Evolutionary conservation across 352 stramenopile genomes (phyloP).

Genomic region (Pythium rishiriense): DNA sequence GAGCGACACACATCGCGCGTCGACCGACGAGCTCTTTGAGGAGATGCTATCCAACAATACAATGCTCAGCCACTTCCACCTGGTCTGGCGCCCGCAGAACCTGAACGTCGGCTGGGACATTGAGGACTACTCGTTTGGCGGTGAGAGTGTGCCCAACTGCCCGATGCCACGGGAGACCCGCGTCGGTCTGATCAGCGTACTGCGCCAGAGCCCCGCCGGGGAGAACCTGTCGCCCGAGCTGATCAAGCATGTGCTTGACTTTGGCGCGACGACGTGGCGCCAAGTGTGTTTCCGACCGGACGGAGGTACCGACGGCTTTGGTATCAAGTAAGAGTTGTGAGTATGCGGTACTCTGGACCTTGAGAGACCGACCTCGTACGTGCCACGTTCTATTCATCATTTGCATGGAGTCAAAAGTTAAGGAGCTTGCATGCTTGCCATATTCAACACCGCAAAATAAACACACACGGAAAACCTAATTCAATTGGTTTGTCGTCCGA

Average conservation of each 20-base stretch:
- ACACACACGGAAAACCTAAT: too few species aligned
- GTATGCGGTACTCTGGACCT: too few species aligned
- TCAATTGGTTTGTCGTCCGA: too few species aligned
- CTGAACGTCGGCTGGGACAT: slow-evolving; percentile 3
- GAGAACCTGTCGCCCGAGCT: neutral
- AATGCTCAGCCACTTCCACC: neutral
- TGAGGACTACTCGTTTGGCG: neutral
- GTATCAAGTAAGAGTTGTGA: slow-evolving; percentile 3
- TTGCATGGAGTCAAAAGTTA: too few species aligned
- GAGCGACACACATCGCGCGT: neutral
- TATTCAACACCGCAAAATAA: too few species aligned
- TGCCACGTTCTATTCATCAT: too few species aligned
- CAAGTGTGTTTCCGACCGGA: neutral
- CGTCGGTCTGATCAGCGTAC: neutral
- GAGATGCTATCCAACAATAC: neutral
- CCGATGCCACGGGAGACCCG: neutral
- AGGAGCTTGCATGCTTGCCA: too few species aligned
- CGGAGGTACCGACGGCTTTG: neutral
- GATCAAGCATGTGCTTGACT: neutral
- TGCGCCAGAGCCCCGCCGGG: neutral
- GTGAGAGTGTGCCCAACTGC: neutral
- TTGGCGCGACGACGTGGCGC: slow-evolving; percentile 4
- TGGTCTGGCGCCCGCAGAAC: neutral
- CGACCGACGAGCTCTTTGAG: slow-evolving; percentile 2
- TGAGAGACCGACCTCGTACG: too few species aligned